A percentile compares a stretch with the other conserved stretches of the same genome.
Conservation (phyloP, 352 stramenopile genomes). For the Phytophthora rubi region DNA sequence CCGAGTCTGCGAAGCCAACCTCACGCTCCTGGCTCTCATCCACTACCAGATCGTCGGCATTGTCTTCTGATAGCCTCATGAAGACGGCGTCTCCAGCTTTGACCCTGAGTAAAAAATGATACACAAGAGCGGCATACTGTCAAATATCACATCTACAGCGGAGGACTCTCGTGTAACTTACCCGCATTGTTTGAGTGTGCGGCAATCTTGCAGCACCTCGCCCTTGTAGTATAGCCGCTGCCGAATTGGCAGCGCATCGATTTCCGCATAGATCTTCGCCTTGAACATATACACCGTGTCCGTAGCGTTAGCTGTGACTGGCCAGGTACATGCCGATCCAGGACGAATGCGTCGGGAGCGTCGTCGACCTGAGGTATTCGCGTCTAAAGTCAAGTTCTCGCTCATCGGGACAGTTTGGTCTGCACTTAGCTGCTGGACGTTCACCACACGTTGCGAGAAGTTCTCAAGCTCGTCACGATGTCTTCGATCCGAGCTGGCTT, state of each 20-base stretch:
- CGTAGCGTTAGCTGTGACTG: constrained; percentile 57
- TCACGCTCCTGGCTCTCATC: constrained; percentile 68
- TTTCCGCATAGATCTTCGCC: constrained; percentile 76
- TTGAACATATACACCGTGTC: constrained; percentile 84
- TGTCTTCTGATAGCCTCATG: constrained; percentile 72
- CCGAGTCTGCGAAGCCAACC: constrained; percentile 76
- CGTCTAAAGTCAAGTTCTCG: constrained; percentile 50
- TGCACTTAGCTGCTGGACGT: constrained; percentile 63
- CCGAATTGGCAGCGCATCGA: constrained; percentile 67
- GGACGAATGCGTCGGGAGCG: constrained; percentile 71
- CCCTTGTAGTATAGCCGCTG: constrained; percentile 80
- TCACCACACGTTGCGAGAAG: constrained; percentile 66
- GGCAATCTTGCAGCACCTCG: constrained; percentile 55
- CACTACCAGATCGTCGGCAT: constrained; percentile 60
- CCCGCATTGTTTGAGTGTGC: constrained; percentile 70
- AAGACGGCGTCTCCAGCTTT: constrained; percentile 79
- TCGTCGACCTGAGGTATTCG: constrained; percentile 49
- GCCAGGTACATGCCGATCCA: constrained; percentile 55
- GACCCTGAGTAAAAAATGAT: constrained; percentile 41
- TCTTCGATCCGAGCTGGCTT: constrained; percentile 44
- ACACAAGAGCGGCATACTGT: neutral
- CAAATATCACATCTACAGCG: neutral
- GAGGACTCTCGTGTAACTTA: constrained; percentile 33
- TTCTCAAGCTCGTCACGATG: constrained; percentile 64
- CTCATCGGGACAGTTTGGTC: constrained; percentile 59